Conservation (phyloP, 257 asterid genomes). For the Plectranthus barbatus region DNA sequence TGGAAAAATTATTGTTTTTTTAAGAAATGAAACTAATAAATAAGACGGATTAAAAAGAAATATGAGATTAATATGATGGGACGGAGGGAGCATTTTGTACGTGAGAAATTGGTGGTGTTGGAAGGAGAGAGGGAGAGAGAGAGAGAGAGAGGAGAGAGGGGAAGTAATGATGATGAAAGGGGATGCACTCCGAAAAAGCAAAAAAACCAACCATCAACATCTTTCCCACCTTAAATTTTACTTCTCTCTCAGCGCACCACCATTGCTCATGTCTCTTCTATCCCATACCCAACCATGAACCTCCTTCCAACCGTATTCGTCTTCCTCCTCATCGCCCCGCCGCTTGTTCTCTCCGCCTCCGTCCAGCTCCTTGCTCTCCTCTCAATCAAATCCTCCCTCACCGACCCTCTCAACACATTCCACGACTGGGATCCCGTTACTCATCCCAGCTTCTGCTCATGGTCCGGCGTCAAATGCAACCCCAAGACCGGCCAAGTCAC, state of each 20-base stretch:
- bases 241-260: conserved; percentile 24
- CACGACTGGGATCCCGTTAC: conserved; percentile 53
- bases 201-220: conserved; percentile 31
- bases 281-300: conserved; percentile 32
- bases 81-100: too few species aligned
- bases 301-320: conserved; percentile 10
- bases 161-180: conserved; percentile 57
- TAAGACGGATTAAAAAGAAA: too few species aligned
- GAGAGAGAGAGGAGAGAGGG: too few species aligned
- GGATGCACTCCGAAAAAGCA: conserved; percentile 73
- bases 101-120: too few species aligned
- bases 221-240: conserved; percentile 50
- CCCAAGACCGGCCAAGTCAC: conserved; percentile 33
- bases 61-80: too few species aligned
- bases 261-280: conserved; percentile 16
- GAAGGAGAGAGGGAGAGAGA: too few species aligned
- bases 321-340: neutral
- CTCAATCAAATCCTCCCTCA: conserved; percentile 48
- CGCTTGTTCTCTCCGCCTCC: conserved; percentile 12
- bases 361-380: conserved; percentile 48
- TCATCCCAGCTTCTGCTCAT: conserved; percentile 54
- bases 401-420: conserved; percentile 49
- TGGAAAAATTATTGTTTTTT: too few species aligned
- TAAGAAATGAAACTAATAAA: too few species aligned
- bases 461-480: conserved; percentile 72